Base-by-base conservation (phyloP, 148 eudicot species). In the Rhododendron simsii region DNA sequence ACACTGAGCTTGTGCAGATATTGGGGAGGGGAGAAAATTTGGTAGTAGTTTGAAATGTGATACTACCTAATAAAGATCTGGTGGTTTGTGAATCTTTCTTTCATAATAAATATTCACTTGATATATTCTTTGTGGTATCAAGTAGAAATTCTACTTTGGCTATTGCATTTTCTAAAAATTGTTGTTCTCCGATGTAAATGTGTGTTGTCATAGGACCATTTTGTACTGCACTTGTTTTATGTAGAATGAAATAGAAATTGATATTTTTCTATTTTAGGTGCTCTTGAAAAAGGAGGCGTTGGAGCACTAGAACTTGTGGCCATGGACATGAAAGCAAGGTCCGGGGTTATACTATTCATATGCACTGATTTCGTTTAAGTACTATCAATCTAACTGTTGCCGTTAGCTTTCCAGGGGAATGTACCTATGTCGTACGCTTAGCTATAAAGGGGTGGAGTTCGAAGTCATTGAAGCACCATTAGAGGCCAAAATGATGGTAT, bases 291-390 rank as follows among this genome's bases (percentile, higher is more conserved):
- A 91, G 99, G 99, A 71, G 99, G 99, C 21, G 98, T 97, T 89
- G 99, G 99, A 86, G 99, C 99, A 81, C 91, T 97, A 37, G 99
- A 97, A 90, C 99, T 97, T 83, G 99, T 97, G 90, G 99, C 99
- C 85, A 97, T 97, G 99, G 99, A 97, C 92, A 97, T 97, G 99
- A 97, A 97, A 95, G 98, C 99, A 87, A 97, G 99, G 99, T 97
- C 87, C 51, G 84, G 80, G 55, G 78, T 79, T 41, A 83, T 67
- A 18, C 61, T 69, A 9, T 85, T 55, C 33, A 45, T 71, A 73
- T 28, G 55, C 80, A 21, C 16, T 74, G 59, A 41, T 85, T 51
- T 84, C 3, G 63, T 41, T 57, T 57, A 37, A 20, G 69, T 83
- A 74, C 44, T 81, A 12, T 47, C 84, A 85, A 80, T 78, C 21